Base-by-base conservation (phyloP, 2,329 filamentous ascomycete species). In the Neonectria punicea region DNA sequence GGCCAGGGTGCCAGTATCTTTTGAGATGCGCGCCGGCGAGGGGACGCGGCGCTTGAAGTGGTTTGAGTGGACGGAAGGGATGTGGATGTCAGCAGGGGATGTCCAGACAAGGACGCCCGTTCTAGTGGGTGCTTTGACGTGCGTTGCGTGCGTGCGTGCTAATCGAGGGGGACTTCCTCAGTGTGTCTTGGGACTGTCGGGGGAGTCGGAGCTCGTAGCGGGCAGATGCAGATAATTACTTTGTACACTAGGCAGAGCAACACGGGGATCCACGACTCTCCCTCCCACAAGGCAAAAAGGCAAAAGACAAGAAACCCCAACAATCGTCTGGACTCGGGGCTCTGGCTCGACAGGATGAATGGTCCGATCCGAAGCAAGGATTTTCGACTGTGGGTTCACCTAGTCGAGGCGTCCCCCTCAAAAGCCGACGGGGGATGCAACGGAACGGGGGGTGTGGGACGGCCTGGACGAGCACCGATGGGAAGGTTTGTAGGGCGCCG, bases 401-500 rank as follows among this genome's bases (percentile, higher is more conserved):
- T 34, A 20, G n/a, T 25, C 25, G 25, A 25, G 25, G 5, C 25
- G 25, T 25, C 25, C 10, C 20, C 6, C 28, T 10, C 30, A n/a
- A 30, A 54, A 65, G 61, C 51, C 63, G 46, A 34, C 34, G 39
- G 49, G 39, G 63, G 55, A 25, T 59, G 43, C 51, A 59, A 51
- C 53, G 53, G 55, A 58, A 61, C 53, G 54, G 54, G 47, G 44
- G 44, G 53, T 53, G 36, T 13, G 50, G 36, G 49, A 36, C 28
- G 43, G 58, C 55, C 47, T 46, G 57, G 61, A 54, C 61, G 57
- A 57, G 58, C 54, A 58, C 63, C 65, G 60, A 61, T 47, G 55
- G 25, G 54, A 36, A 51, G 43, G 53, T 43, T 55, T 66, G 66
- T 61, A 66, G 68, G 65, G 58, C n/a, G 28, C 58, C 58, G 58